Conservation (phyloP, 2,329 filamentous ascomycete genomes). For the Xylaria sp. region DNA sequence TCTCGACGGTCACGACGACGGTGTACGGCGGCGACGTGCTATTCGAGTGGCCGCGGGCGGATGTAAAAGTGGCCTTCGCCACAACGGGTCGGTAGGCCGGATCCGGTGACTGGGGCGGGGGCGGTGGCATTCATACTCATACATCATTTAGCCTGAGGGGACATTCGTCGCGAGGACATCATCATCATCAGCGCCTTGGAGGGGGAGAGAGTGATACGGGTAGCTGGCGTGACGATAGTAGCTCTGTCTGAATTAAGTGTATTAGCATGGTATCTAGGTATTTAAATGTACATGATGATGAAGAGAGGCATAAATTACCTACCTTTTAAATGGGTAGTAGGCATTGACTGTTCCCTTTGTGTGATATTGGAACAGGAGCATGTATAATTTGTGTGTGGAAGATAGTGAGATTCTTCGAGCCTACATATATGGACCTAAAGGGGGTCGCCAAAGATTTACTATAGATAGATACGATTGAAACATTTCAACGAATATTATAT, state of each 20-base stretch:
- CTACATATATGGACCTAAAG: not conserved
- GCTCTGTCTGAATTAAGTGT: conserved; percentile 26
- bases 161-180: conserved; percentile 19
- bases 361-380: not conserved
- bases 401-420: not conserved
- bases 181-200: conserved; percentile 19
- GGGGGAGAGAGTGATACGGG: conserved; percentile 27
- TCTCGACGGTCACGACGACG: conserved; percentile 68
- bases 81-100: conserved; percentile 49
- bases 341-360: not conserved
- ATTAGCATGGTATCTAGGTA: conserved; percentile 25
- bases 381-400: not conserved
- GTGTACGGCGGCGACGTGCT: conserved; percentile 73
- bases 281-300: conserved; percentile 43
- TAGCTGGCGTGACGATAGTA: conserved; percentile 35
- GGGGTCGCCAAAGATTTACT: too few species aligned
- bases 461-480: not conserved
- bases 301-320: conserved; percentile 11
- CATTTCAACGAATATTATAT: not conserved
- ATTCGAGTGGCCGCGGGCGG: conserved; percentile 73
- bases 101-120: conserved; percentile 43
- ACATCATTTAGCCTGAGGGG: conserved; percentile 33
- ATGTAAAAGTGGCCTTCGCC: conserved; percentile 69
- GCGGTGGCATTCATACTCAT: conserved; percentile 6
- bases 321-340: not conserved